These are phyloP conservation scores for Diaporthe velutina DNA, from an alignment of 2,329 filamentous ascomycete species.

Conservation along the genomic window DNA sequence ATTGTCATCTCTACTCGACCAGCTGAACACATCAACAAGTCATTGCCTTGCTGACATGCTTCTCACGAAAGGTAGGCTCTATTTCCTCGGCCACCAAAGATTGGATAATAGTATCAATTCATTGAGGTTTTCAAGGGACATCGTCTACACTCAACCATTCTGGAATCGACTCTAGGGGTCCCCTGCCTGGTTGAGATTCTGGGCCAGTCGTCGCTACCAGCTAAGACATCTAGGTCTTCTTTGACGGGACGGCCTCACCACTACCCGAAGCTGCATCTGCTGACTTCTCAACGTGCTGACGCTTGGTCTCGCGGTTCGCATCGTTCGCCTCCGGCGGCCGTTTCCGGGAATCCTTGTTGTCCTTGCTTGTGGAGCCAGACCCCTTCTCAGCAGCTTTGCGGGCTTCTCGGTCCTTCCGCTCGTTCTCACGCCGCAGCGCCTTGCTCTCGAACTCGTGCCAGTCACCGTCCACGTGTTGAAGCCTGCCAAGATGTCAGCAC, in stretches of 20 bases:
- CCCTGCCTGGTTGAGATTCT: background rate
- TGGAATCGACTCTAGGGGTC: background rate
- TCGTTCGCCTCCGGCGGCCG: slow-evolving; percentile 45
- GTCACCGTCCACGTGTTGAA: slow-evolving; percentile 87
- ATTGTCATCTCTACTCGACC: background rate
- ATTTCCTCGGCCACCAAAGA: too few species aligned
- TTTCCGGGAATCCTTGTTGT: slow-evolving; percentile 54
- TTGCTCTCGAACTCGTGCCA: slow-evolving; percentile 99
- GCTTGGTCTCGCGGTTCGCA: slow-evolving; percentile 42
- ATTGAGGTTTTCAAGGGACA: background rate
- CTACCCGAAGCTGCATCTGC: background rate
- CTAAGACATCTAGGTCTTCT: slow-evolving; percentile 11
- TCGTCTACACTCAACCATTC: background rate
- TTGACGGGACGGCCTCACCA: background rate
- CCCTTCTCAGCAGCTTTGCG: slow-evolving; percentile 58
- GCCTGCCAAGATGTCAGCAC: slow-evolving; percentile 60
- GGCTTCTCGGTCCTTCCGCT: slow-evolving; percentile 71
- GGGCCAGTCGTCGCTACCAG: background rate
- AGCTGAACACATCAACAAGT: background rate
- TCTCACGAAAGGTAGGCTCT: background rate
- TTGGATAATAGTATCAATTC: background rate
- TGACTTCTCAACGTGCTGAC: slow-evolving; percentile 37
- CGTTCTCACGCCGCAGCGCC: slow-evolving; percentile 89
- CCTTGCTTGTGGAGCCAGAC: slow-evolving; percentile 42
- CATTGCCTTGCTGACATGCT: background rate